Percentiles rank a stretch among this genome's conserved stretches.
Conservation (phyloP, 2,329 filamentous ascomycete genomes). For the Sphaerostilbella broomeana region DNA sequence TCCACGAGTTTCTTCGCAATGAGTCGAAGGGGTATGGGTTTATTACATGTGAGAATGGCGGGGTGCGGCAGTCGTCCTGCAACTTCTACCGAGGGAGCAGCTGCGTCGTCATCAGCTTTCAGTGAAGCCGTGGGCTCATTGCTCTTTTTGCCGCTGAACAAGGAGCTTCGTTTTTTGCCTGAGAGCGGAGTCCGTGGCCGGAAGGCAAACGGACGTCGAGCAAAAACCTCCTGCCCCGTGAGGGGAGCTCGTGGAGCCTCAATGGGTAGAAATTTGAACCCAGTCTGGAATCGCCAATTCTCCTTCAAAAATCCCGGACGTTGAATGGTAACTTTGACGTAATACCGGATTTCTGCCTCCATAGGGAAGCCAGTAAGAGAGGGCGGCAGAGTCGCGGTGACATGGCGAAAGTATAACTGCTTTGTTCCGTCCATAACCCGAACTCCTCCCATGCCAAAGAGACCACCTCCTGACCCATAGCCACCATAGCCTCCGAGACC, state of each 20-base stretch:
- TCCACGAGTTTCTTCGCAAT: constrained; percentile 70
- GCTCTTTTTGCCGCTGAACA: constrained; percentile 44
- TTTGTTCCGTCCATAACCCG: constrained; percentile 57
- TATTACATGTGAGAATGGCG: constrained; percentile 81
- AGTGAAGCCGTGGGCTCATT: constrained; percentile 19
- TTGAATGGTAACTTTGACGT: constrained; percentile 89
- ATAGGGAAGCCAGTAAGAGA: constrained; percentile 81
- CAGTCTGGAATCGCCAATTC: constrained; percentile 64
- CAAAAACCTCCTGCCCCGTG: constrained; percentile 74
- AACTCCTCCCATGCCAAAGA: constrained; percentile 46
- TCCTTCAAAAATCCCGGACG: constrained; percentile 85
- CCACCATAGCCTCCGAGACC: constrained; percentile 50
- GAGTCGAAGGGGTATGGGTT: constrained; percentile 73
- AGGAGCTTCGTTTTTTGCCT: constrained; percentile 49
- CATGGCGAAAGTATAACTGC: constrained; percentile 60
- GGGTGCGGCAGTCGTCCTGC: constrained; percentile 79
- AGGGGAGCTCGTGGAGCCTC: constrained; percentile 70
- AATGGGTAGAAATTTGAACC: constrained; percentile 86
- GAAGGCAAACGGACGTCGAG: constrained; percentile 61
- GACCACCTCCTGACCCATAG: constrained; percentile 36
- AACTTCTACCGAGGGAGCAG: constrained; percentile 64
- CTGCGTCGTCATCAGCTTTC: constrained; percentile 24
- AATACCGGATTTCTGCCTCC: constrained; percentile 88
- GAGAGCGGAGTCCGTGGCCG: constrained; percentile 33
- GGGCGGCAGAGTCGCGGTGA: constrained; percentile 81